phyloP scores from a whole-genome alignment of 345 rosid genomes.

The Syzygium oleosum region DNA sequence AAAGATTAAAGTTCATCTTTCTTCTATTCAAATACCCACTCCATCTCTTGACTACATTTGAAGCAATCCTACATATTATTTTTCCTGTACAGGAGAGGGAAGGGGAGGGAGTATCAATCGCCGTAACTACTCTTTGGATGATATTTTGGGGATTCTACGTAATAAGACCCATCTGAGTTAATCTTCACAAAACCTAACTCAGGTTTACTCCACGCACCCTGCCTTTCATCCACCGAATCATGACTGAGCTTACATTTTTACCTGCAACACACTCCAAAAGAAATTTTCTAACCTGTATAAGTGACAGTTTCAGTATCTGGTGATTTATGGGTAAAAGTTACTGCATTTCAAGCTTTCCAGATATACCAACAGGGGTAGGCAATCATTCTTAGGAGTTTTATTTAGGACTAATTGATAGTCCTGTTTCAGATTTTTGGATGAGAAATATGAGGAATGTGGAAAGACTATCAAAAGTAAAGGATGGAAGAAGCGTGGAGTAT shows the following conservation, averaged over 20 bases:
- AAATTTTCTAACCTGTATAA: no score
- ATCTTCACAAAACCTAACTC: background rate
- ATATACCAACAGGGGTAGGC: background rate
- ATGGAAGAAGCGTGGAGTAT: no score
- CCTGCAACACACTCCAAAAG: background rate
- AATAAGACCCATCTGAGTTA: background rate
- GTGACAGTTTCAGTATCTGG: background rate
- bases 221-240: background rate
- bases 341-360: background rate
- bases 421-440: background rate
- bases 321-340: background rate
- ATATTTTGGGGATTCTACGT: background rate
- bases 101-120: background rate
- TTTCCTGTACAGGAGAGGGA: background rate
- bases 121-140: background rate
- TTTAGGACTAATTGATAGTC: background rate
- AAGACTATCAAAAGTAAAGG: no score
- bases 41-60: background rate
- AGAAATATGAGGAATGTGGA: no score
- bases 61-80: background rate
- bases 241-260: background rate
- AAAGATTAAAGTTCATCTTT: background rate
- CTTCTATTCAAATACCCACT: background rate
- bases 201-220: background rate
- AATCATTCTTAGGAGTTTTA: background rate